Evolutionary conservation across 306 rosid species (phyloP).

Genomic region (Adenanthera pavonina): DNA sequence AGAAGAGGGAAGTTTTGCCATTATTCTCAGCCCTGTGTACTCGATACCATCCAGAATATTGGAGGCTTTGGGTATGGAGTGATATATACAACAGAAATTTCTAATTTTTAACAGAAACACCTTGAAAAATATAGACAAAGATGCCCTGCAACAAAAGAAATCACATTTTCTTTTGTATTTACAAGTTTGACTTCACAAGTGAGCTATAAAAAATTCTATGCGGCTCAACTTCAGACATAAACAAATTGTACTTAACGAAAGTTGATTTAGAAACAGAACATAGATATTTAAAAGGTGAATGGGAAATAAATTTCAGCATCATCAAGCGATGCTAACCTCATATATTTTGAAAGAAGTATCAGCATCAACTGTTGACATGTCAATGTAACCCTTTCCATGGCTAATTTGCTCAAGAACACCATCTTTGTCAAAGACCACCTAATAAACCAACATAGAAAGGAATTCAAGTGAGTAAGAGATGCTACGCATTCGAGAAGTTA

Average conservation of each 20-base stretch:
- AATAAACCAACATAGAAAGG: constrained; percentile 12
- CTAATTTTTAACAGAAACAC: not conserved
- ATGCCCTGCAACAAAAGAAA: constrained; percentile 16
- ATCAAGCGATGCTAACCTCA: constrained; percentile 61
- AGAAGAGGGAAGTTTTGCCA: not conserved
- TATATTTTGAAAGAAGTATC: constrained; percentile 68
- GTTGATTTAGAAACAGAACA: not conserved
- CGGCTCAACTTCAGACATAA: not conserved
- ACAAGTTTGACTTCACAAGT: not conserved
- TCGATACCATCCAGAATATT: not conserved
- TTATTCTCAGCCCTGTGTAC: not conserved
- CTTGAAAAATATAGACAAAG: constrained; percentile 1
- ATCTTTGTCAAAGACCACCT: constrained; percentile 78
- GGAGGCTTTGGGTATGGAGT: not conserved
- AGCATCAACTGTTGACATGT: constrained; percentile 87
- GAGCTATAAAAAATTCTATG: constrained; percentile 18
- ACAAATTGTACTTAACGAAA: constrained; percentile 20
- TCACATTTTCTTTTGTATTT: constrained; percentile 7
- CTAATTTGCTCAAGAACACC: constrained; percentile 76
- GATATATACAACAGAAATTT: constrained; percentile 3
- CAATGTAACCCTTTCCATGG: constrained; percentile 70
- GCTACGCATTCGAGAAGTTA: constrained; percentile 1
- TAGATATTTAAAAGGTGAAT: constrained; percentile 5
- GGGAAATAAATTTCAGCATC: not conserved
- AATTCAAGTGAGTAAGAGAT: constrained; percentile 26